Base-by-base conservation (phyloP, 306 rosid species). In the Pachyrhizus erosus region DNA sequence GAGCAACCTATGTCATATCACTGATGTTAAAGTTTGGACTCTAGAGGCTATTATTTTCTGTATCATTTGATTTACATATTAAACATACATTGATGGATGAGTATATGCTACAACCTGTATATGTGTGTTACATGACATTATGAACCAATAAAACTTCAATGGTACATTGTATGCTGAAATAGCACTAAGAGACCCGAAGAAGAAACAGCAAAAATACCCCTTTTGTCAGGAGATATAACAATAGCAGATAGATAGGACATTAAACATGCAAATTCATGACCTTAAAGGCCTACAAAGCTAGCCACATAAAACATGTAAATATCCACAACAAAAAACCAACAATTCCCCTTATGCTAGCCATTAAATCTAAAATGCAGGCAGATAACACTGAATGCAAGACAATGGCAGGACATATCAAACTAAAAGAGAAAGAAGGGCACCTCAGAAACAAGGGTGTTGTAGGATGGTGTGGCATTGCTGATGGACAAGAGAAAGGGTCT, bases 381-480 rank as follows among this genome's bases (percentile, higher is more conserved):
- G 24, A n/a, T 60, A 65, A 80, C 8, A 51, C 0, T 73, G 67
- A 37, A 70, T 51, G 71, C 33, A 57, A 49, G 21, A 64, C 20
- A 84, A 40, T 80, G 66, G 40, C 48, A 75, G 3, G 66, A 51
- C 33, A 80, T 0, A 40, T 17, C 1, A 33, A 12, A 82, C 4
- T 46, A 5, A 84, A 21, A 31, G 17, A 17, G 11, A 60, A 37
- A 57, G 46, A 61, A 46, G 67, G 26, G 64, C 3, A 93, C 98
- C 98, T 90, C 97, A 79, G 89, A 93, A 86, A 95, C 97, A 66
- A 95, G 83, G 69, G 92, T 80, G 31, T 87, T 91, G 84, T 86
- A 94, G 80, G 97, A 88, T 26, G 88, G 89, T 27, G 85, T 57
- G 29, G 90, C 83, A 75, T 82, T 78, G 75, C 83, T 75, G 37